Percentiles rank a stretch among this genome's conserved stretches.
Evolutionary conservation across 2,329 filamentous ascomycete genomes (phyloP).

Genomic region (Trichoderma simmonsii): DNA sequence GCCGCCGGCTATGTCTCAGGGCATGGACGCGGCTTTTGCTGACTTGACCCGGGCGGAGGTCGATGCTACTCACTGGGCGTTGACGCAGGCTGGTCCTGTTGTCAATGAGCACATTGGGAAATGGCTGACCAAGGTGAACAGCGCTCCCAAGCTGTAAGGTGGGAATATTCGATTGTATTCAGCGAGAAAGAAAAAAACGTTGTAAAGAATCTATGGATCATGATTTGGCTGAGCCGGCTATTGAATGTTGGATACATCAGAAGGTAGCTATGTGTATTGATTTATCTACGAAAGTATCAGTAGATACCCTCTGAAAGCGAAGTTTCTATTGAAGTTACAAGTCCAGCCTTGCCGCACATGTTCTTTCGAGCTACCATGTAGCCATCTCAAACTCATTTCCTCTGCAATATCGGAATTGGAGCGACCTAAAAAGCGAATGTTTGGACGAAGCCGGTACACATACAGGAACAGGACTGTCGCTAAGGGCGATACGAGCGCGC

Average conservation of each 20-base stretch:
- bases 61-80: conserved; percentile 73
- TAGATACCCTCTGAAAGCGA: background rate
- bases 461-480: background rate
- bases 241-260: background rate
- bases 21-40: conserved; percentile 68
- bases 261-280: background rate
- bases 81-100: conserved; percentile 68
- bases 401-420: background rate
- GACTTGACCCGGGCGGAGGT: conserved; percentile 65
- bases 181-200: background rate
- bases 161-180: background rate
- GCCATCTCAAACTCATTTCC: background rate
- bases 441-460: background rate
- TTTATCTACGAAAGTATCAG: background rate
- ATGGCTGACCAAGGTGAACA: conserved; percentile 55
- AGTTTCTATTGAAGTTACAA: background rate
- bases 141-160: conserved; percentile 28
- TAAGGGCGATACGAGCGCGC: background rate
- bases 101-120: conserved; percentile 66
- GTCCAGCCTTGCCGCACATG: background rate
- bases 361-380: background rate
- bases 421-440: background rate
- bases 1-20: conserved; percentile 64
- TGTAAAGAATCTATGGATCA: background rate
- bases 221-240: background rate